Evolutionary conservation across 2,329 filamentous ascomycete species (phyloP).

Genomic region (Exutisphaerella laricina): DNA sequence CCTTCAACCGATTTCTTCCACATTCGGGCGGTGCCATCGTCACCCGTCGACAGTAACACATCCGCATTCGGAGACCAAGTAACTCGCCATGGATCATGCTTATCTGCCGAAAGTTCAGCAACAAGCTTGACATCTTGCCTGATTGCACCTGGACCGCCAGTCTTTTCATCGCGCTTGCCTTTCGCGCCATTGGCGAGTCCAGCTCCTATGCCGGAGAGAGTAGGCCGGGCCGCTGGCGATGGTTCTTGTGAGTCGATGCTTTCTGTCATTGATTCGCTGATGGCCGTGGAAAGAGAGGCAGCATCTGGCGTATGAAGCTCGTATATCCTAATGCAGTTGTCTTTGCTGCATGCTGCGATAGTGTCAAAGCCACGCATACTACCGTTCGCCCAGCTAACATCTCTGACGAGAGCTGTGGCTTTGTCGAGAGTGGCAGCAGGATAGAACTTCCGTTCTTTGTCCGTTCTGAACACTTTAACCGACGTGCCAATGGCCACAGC

Average conservation of each 20-base stretch:
- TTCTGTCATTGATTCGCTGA: conserved; percentile 15
- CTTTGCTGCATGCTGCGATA: conserved; percentile 86
- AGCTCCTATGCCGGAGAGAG: conserved; percentile 48
- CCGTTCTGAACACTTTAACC: conserved; percentile 77
- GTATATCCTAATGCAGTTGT: conserved; percentile 86
- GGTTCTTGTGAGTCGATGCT: conserved; percentile 10
- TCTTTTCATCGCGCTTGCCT: conserved; percentile 50
- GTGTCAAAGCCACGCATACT: conserved; percentile 87
- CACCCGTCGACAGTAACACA: conserved; percentile 68
- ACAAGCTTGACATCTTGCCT: conserved; percentile 59
- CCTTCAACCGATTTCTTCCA: conserved; percentile 48
- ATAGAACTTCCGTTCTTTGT: conserved; percentile 73
- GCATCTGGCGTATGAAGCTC: conserved; percentile 59
- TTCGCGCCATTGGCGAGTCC: conserved; percentile 44
- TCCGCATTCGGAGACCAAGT: conserved; percentile 59
- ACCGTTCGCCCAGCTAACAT: conserved; percentile 87
- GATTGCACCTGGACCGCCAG: conserved; percentile 57
- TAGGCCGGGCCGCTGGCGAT: conserved; percentile 15
- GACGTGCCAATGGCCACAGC: conserved; percentile 81
- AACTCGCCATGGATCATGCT: conserved; percentile 69
- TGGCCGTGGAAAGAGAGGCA: conserved; percentile 15
- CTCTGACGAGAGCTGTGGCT: conserved; percentile 68
- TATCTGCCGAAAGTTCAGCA: conserved; percentile 61
- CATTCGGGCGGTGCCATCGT: conserved; percentile 58
- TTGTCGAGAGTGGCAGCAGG: conserved; percentile 69